Evolutionary conservation across 2,329 filamentous ascomycete genomes (phyloP).

Genomic region (Aspergillus pseudotamarii): DNA sequence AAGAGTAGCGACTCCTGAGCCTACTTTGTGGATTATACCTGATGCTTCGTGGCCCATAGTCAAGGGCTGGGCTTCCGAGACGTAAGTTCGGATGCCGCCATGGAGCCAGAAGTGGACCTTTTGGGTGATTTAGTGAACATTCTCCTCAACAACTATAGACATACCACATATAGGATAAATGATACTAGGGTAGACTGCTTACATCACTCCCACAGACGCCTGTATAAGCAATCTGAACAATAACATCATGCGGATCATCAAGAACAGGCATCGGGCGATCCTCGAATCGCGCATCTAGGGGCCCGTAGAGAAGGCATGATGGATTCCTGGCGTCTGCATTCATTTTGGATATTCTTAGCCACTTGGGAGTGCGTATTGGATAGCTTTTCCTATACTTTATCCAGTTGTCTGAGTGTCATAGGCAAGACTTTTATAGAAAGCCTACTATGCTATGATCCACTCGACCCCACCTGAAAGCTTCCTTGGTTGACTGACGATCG

Average conservation of each 20-base stretch:
- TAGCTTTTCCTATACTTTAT: too few species aligned
- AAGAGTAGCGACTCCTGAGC: slow-evolving; percentile 26
- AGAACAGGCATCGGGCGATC: slow-evolving; percentile 42
- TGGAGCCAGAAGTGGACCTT: slow-evolving; percentile 46
- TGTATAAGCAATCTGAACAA: slow-evolving; percentile 48
- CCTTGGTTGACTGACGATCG: background rate
- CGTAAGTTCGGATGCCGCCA: slow-evolving; percentile 35
- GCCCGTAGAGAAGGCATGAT: slow-evolving; percentile 46
- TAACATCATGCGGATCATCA: slow-evolving; percentile 41
- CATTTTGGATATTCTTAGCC: background rate
- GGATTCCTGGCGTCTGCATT: slow-evolving; percentile 33
- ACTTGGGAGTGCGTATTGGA: too few species aligned
- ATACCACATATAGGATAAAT: too few species aligned
- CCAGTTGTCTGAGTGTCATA: too few species aligned
- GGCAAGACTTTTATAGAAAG: background rate
- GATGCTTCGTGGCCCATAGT: slow-evolving; percentile 41
- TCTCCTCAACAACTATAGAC: too few species aligned
- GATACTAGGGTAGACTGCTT: background rate
- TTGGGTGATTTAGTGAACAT: background rate
- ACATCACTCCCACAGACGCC: slow-evolving; percentile 50
- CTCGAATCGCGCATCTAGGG: slow-evolving; percentile 41
- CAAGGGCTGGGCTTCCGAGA: slow-evolving; percentile 29
- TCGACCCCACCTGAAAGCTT: background rate
- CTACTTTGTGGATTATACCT: slow-evolving; percentile 31
- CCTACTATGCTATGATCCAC: background rate